phyloP scores from a whole-genome alignment of 179 eudicot species.

The Silene coronaria region DNA sequence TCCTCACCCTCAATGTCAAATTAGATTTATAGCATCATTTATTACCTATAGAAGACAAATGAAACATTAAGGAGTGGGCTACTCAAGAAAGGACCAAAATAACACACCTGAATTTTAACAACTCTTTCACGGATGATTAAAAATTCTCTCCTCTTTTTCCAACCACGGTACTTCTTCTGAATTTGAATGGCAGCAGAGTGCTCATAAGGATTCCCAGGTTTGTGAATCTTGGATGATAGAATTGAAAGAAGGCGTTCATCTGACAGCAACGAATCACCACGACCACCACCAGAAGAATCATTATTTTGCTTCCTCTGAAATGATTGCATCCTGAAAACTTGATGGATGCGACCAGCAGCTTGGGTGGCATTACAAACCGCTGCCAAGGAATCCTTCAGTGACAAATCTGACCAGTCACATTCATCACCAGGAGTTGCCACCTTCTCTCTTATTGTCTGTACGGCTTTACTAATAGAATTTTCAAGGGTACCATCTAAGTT shows the following conservation, averaged over 20 bases:
- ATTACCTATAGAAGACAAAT: neutral
- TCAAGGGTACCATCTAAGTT: slow-evolving; percentile 2
- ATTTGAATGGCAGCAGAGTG: slow-evolving; percentile 69
- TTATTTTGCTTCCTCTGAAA: slow-evolving; percentile 63
- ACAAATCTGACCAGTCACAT: slow-evolving; percentile 42
- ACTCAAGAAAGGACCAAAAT: neutral
- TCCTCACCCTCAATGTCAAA: neutral
- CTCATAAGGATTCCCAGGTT: slow-evolving; percentile 40
- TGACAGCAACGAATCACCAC: slow-evolving; percentile 28
- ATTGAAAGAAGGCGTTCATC: slow-evolving; percentile 59
- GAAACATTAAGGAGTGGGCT: neutral
- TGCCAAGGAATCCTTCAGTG: slow-evolving; percentile 75
- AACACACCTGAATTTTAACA: slow-evolving; percentile 76
- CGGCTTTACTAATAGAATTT: slow-evolving; percentile 27
- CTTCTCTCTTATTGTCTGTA: slow-evolving; percentile 44
- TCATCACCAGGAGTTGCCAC: slow-evolving; percentile 44
- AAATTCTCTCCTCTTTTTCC: slow-evolving; percentile 71
- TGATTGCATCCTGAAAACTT: slow-evolving; percentile 72
- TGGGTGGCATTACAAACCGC: slow-evolving; percentile 87
- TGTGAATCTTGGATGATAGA: slow-evolving; percentile 42
- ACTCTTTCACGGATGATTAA: slow-evolving; percentile 53
- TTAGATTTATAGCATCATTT: neutral
- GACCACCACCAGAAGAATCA: slow-evolving; percentile 40
- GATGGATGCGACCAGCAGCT: slow-evolving; percentile 88
- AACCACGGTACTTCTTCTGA: slow-evolving; percentile 75